phyloP scores from a whole-genome alignment of 345 rosid species.

The Heritiera littoralis region DNA sequence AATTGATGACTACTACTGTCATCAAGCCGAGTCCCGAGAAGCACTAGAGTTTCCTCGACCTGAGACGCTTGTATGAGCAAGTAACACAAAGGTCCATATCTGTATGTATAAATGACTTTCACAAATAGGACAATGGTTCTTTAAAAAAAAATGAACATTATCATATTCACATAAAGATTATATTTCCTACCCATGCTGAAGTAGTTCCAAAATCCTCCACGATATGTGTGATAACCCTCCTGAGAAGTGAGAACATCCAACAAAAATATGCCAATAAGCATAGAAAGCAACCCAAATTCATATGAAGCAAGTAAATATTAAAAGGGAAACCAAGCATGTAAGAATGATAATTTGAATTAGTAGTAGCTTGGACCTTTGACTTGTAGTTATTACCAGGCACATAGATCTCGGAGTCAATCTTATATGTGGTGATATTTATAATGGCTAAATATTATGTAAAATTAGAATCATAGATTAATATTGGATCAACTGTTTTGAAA shows the following conservation, averaged over 20 bases:
- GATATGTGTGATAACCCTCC: constrained; percentile 68
- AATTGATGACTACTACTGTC: not conserved
- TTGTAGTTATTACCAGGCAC: no score
- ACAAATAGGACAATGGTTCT: not conserved
- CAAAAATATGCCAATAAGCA: no score
- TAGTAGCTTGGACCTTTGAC: no score
- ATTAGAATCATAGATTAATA: no score
- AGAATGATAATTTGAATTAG: no score
- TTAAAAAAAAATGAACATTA: not conserved
- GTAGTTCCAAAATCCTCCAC: constrained; percentile 88
- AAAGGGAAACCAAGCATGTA: no score
- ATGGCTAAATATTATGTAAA: no score
- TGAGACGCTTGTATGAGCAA: not conserved
- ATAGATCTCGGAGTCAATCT: no score
- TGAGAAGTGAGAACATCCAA: constrained; percentile 30
- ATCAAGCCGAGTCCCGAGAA: not conserved
- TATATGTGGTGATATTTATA: no score
- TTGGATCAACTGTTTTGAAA: no score
- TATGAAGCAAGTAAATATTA: no score
- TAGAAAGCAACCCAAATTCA: no score
- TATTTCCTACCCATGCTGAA: constrained; percentile 71
- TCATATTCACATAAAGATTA: not conserved
- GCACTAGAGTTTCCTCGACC: not conserved
- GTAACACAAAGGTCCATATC: not conserved
- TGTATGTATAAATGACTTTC: not conserved